Base-by-base conservation (phyloP, 768 basidiomycete species). In the Leucogyrophana mollusca region DNA sequence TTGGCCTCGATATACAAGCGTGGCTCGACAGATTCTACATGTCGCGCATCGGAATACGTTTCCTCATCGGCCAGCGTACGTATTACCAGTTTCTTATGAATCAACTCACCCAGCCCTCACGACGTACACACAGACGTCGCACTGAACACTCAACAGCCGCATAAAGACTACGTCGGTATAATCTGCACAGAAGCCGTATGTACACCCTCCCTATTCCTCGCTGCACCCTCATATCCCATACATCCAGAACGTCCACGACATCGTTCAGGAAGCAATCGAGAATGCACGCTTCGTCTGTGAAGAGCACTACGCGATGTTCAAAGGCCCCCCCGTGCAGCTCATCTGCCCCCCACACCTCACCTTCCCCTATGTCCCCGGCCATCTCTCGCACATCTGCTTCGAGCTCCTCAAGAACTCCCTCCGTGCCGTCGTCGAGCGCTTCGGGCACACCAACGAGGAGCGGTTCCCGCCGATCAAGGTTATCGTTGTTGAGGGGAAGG, bases 1-100 rank as follows among this genome's bases (percentile, higher is more conserved):
- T 93, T 40, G 89, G 88, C 13, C 72, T 85, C 30, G 91, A 94
- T 56, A 88, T 99, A 42, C 95, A 97, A 65, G 83, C 85, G 20
- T 98, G 94, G 90, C 70, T 99, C 53, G 96, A 98, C 66, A 77
- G 96, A 33, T 99, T 98, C 69, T 98, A 99, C 65, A 82, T 99
- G 82, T 87, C 83, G 22, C 85, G 96, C 21, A 95, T 94, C 38
- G 92, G 91, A 1, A 98, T 99, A 54, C 89, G 96, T 1, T 97
- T 98, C 61, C 70, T 99, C 51, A 96, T 98, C 44, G 96, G 94
- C 22, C 94, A 97, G 68, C 94, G 93, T 94, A 52, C 61, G 85
- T 70, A 34, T 36, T 39, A 24, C 35, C 22, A 25, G 11, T 24
- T 47, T 27, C 24, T 23, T n/a, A 23, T 37, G 10, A n/a, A n/a